Percentiles rank a stretch among this genome's conserved stretches.
Conservation (phyloP, 2,329 filamentous ascomycete species). For the Alternaria infectoria region DNA sequence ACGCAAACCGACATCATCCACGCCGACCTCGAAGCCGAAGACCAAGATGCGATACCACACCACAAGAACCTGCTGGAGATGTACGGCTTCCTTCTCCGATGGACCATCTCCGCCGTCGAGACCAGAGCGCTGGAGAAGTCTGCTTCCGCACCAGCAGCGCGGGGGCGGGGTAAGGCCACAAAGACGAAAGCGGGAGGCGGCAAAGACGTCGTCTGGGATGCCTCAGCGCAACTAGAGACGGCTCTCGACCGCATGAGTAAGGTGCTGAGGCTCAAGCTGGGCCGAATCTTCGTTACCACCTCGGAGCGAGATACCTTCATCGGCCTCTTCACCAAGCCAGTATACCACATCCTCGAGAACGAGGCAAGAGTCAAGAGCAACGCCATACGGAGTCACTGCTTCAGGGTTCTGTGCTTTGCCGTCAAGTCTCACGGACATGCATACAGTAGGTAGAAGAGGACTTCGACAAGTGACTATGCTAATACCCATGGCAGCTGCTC, state of each 20-base stretch:
- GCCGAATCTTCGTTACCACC: slow-evolving; percentile 93
- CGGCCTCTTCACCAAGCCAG: slow-evolving; percentile 85
- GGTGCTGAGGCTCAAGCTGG: slow-evolving; percentile 88
- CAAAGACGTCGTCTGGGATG: slow-evolving; percentile 87
- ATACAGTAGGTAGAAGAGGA: slow-evolving; percentile 70
- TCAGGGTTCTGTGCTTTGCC: slow-evolving; percentile 94
- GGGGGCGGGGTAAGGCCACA: slow-evolving; percentile 73
- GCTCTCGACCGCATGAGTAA: slow-evolving; percentile 96
- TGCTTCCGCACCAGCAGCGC: slow-evolving; percentile 71
- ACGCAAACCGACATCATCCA: slow-evolving; percentile 85
- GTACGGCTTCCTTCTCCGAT: slow-evolving; percentile 92
- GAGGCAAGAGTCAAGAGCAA: slow-evolving; percentile 90
- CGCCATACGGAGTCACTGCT: slow-evolving; percentile 91
- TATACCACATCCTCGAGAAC: slow-evolving; percentile 93
- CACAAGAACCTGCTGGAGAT: slow-evolving; percentile 93
- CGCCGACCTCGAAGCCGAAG: slow-evolving; percentile 87
- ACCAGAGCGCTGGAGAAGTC: slow-evolving; percentile 92
- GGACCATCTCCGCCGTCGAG: slow-evolving; percentile 94
- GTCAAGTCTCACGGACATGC: slow-evolving; percentile 98
- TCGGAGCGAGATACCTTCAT: slow-evolving; percentile 97
- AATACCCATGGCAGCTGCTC: slow-evolving; percentile 68
- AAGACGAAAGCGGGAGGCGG: slow-evolving; percentile 66
- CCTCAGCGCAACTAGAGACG: slow-evolving; percentile 81
- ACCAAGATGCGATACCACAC: slow-evolving; percentile 77
- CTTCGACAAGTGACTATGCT: slow-evolving; percentile 1